A percentile compares a stretch with the other conserved stretches of the same genome.
Evolutionary conservation across 306 rosid genomes (phyloP).

Genomic region (Notholithocarpus densiflorus): DNA sequence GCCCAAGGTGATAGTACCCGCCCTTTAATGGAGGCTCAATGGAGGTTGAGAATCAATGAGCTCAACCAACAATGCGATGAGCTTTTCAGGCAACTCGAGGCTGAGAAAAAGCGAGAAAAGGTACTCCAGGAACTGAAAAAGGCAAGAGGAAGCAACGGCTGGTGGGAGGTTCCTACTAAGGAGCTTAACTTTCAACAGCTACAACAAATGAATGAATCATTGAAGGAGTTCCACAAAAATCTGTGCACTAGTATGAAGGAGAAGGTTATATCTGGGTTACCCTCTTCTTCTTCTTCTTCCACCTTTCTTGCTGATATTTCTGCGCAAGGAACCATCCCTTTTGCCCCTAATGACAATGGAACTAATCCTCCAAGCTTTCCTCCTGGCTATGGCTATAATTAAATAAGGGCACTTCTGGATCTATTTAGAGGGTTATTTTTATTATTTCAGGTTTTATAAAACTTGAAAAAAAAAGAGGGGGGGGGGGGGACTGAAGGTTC

Average conservation of each 20-base stretch:
- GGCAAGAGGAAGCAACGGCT: conserved; percentile 4
- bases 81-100: conserved; percentile 9
- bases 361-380: not conserved
- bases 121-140: not conserved
- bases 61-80: conserved; percentile 15
- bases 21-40: conserved; percentile 20
- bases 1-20: not conserved
- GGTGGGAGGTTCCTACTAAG: conserved; percentile 37
- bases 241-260: not conserved
- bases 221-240: not conserved
- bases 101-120: conserved; percentile 8
- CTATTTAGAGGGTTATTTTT: not conserved
- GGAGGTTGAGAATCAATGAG: conserved; percentile 15
- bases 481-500: too few species aligned
- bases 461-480: too few species aligned
- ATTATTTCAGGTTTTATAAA: too few species aligned
- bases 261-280: not conserved
- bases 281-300: not conserved
- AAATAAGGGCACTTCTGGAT: not conserved
- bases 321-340: not conserved
- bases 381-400: not conserved
- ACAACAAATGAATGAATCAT: not conserved
- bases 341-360: not conserved
- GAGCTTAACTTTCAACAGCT: conserved; percentile 14
- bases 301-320: not conserved